Evolutionary conservation across 139 green algal species (phyloP), one percentile per base, ranked within the genome.

Genomic region (Auxenochlorella pyrenoidosa): DNA sequence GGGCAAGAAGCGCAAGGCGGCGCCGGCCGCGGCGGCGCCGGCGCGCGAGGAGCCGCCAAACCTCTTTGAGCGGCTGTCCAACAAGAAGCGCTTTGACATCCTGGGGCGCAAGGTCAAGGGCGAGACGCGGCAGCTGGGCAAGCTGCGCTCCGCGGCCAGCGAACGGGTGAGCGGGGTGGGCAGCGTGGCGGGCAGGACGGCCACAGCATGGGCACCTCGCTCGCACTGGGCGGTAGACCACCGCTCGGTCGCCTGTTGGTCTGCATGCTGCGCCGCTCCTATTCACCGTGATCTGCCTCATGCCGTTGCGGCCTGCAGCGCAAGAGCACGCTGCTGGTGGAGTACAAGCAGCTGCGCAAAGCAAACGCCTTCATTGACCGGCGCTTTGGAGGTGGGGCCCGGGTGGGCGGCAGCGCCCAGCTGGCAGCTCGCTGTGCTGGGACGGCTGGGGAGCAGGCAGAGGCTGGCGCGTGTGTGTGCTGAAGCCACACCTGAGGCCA

Each of bases 281-380:
- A n/a, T n/a, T n/a, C n/a, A n/a, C n/a, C n/a, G n/a, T n/a, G n/a
- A n/a, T n/a, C n/a, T n/a, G n/a, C n/a, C n/a, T n/a, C n/a, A n/a
- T n/a, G n/a, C n/a, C n/a, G 12, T 34, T 66, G 21, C 43, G 21
- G 4, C 59, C 44, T 86, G 73, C 86, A 98, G 95, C 90, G 96
- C 36, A 96, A 97, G 87, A 94, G 95, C 85, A 99, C 95, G 30
- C 85, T 99, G 65, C 91, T 99, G 41, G 94, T 98, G 26, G 97
- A 99, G 90, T 99, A 98, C 88, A 91, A 92, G 36, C 91, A 95
- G 91, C 88, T 96, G 34, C 93, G 93, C 40, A 98, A 97, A 75
- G 89, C 93, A 41, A 99, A 99, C 85, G 92, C 90, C 2, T 99
- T 99, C 83, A 88, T 99, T 3, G 97, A 99, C 91, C 88, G 93